A percentile compares a stretch with the other conserved stretches of the same genome.
Evolutionary conservation across 176 grass and related monocot genomes (phyloP).

Genomic region (Oryza coarctata): DNA sequence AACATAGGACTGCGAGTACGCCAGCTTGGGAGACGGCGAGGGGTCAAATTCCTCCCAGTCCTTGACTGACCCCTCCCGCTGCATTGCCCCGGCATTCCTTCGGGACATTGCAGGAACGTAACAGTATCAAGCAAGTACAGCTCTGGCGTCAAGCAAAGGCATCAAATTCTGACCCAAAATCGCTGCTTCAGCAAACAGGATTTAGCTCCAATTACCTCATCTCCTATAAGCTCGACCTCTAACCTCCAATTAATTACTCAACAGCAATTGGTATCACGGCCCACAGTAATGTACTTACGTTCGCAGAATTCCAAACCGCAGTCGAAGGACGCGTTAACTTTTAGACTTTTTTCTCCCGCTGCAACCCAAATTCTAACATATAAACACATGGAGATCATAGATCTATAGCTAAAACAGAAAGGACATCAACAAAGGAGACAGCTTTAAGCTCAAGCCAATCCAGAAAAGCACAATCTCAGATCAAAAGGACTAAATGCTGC

Average conservation of each 20-base stretch:
- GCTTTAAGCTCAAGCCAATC: neutral
- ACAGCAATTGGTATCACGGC: neutral
- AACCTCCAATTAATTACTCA: constrained; percentile 8
- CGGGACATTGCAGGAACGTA: constrained; percentile 63
- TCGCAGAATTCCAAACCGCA: neutral
- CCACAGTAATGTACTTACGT: neutral
- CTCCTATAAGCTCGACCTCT: neutral
- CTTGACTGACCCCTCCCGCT: constrained; percentile 70
- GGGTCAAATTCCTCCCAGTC: constrained; percentile 67
- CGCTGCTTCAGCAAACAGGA: neutral
- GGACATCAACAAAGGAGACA: neutral
- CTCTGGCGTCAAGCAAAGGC: neutral
- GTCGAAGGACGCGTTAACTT: constrained; percentile 13
- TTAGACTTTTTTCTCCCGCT: constrained; percentile 18
- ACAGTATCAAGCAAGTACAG: constrained; percentile 40
- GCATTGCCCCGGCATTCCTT: constrained; percentile 67
- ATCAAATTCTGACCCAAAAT: constrained; percentile 9
- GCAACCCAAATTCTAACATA: constrained; percentile 22
- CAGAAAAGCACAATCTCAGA: neutral
- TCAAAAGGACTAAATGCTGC: constrained; percentile 8
- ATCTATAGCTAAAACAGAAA: constrained; percentile 11
- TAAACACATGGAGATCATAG: constrained; percentile 27
- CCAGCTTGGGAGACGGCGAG: constrained; percentile 74
- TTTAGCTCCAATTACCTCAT: constrained; percentile 14
- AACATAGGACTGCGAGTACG: constrained; percentile 73